Conservation (phyloP, 441 rosid genomes). For the Populus trichocarpa region DNA sequence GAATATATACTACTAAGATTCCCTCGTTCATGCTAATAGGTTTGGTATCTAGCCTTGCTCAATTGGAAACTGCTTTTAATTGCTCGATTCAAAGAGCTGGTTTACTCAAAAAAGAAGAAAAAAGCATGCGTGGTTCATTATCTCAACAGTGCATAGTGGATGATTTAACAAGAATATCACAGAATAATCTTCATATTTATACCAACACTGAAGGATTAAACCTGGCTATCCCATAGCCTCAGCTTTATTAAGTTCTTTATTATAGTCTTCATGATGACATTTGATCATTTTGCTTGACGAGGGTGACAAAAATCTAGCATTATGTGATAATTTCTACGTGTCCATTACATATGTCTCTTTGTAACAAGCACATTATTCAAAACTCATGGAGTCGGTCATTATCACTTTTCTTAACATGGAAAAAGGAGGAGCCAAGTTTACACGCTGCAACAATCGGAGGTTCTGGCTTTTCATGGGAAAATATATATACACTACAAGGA, state of each 20-base stretch:
- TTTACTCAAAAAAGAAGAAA: too few species aligned
- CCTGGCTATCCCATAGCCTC: not conserved
- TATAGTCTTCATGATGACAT: too few species aligned
- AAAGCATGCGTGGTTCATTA: not conserved
- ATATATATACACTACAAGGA: not conserved
- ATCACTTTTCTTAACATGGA: not conserved
- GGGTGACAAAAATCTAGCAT: too few species aligned
- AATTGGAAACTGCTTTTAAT: not conserved
- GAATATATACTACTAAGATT: not conserved
- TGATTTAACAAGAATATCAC: not conserved
- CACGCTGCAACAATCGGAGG: not conserved
- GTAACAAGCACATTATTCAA: not conserved
- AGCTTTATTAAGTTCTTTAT: not conserved
- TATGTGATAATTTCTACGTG: not conserved
- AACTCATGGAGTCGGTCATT: not conserved
- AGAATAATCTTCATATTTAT: not conserved
- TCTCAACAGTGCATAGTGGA: not conserved
- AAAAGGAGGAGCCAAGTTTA: not conserved
- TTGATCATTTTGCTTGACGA: too few species aligned
- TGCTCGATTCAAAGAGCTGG: not conserved
- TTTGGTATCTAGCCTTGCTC: not conserved
- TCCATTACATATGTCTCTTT: not conserved
- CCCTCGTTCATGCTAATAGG: not conserved
- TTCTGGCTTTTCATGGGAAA: not conserved
- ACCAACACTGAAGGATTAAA: not conserved